Evolutionary conservation across 768 basidiomycete genomes (phyloP).

Genomic region (Boletales sp.): DNA sequence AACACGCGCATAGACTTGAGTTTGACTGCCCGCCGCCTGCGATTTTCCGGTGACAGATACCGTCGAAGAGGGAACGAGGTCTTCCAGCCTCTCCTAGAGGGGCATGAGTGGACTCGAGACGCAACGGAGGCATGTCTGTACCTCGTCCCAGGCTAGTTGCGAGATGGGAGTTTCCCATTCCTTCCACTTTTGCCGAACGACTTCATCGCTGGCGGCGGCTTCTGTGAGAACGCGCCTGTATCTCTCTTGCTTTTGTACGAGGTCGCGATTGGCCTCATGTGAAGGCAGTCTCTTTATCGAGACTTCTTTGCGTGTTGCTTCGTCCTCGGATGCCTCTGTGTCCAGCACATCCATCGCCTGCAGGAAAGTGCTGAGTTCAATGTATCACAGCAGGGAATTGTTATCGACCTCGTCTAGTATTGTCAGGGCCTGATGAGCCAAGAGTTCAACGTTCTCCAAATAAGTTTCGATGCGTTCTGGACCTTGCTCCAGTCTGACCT

Average conservation of each 20-base stretch:
- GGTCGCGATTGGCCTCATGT: slow-evolving; percentile 70
- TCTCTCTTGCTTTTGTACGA: slow-evolving; percentile 65
- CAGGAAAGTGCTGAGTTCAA: too few relatives aligned
- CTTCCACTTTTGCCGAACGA: slow-evolving; percentile 80
- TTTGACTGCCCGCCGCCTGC: slow-evolving; percentile 43
- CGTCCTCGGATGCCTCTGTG: slow-evolving; percentile 83
- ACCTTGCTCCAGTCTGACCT: slow-evolving; percentile 78
- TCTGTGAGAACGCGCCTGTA: slow-evolving; percentile 70
- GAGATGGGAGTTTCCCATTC: slow-evolving; percentile 77
- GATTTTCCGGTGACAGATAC: slow-evolving; percentile 28
- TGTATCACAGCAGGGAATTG: background rate
- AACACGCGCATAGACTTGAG: slow-evolving; percentile 61
- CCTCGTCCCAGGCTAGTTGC: slow-evolving; percentile 68
- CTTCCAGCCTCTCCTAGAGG: slow-evolving; percentile 59
- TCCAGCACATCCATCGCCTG: slow-evolving; percentile 92
- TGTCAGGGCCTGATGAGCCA: slow-evolving; percentile 57
- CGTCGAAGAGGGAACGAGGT: slow-evolving; percentile 66
- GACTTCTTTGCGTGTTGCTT: slow-evolving; percentile 54
- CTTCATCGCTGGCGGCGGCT: slow-evolving; percentile 71
- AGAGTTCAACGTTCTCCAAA: slow-evolving; percentile 66
- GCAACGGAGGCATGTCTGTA: slow-evolving; percentile 14
- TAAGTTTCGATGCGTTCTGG: slow-evolving; percentile 65
- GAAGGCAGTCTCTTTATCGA: slow-evolving; percentile 59
- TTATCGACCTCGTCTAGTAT: slow-evolving; percentile 70
- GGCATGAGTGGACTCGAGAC: slow-evolving; percentile 1